Base-by-base conservation (phyloP, 108 stramenopile genomes). In the Fragilaria crotonensis region DNA sequence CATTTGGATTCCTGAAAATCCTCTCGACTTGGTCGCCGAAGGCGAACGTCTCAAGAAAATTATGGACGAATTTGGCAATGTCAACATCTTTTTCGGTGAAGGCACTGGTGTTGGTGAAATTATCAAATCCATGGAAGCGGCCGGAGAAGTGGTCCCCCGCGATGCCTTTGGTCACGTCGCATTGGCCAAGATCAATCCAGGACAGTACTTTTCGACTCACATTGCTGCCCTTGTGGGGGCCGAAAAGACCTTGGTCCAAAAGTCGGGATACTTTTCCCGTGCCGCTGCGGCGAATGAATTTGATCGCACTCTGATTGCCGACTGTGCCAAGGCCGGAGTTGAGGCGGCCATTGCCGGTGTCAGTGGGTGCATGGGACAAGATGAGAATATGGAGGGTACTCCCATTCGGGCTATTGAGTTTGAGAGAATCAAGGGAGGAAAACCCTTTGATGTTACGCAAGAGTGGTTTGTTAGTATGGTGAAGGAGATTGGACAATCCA, bases 161-260 rank as follows among this genome's bases (percentile, higher is more conserved):
- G 94, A 95, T 76, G 94, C 94, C 49, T 95, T 95, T 79, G 94
- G 94, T 27, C 94, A 95, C 65, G 83, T 95, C 7, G 67, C 68
- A 14, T 78, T 95, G 33, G 90, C 73, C 64, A 88, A 89, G 73
- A 79, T 95, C 52, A 90, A 95, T 54, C 90, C 90, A 25, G 94
- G 88, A 26, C 67, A 75, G 21, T 95, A 95, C 73, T 92, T 95
- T 60, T 75, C 85, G 30, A 82, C 77, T 33, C 79, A 79, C 48
- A 63, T 95, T 56, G 84, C 86, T 27, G 53, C 72, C 17, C 62
- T 72, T 28, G 65, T 95, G 23, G 79, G 70, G 17, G 94, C 94
- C 23, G 94, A 95, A 76, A 95, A 95, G 78, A 89, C 88, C 3
- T 59, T 95, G 25, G 90, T 95, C 3, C 90, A 95, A 67, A 91